Base-by-base conservation (phyloP, 148 eudicot species). In the Polygonum maritimum region DNA sequence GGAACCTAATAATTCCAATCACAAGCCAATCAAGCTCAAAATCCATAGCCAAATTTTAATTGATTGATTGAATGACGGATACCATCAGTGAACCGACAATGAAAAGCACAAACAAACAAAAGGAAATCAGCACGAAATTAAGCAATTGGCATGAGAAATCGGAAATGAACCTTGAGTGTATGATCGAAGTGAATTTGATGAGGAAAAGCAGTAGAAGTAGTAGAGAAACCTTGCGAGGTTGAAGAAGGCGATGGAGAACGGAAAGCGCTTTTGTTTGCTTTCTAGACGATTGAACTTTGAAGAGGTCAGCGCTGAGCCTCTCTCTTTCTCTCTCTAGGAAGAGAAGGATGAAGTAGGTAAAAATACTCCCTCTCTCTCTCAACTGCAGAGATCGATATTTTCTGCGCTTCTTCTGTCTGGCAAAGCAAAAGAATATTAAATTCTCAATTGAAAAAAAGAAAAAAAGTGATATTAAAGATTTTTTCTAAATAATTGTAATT, bases 301-400 rank as follows among this genome's bases (percentile, higher is more conserved):
- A 73, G 75, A 73, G 35, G 75, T 73, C 75, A 73, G 75, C 75
- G 36, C 75, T 12, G 58, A 48, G 58, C 58, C 58, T 48, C 75
- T 73, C 45, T n/a, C 39, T 35, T 40, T 73, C 54, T 51, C 75
- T 47, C 38, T 48, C 16, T 71, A 26, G 19, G 71, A n/a, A n/a
- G n/a, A 67, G 45, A 44, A 63, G 39, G 70, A 63, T 31, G 21
- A 67, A 67, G 71, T 67, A 67, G 71, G 71, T 36, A 38, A 67
- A 57, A 7, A 6, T 22, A 36, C 40, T 4, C n/a, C n/a, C 21
- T 67, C 44, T 60, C 69, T 58, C 65, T 67, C 71, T 16, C 35
- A 35, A 35, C 71, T 67, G 69, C 69, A 63, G 39, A 13, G 69
- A 33, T 63, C 69, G 69, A 63, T 63, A 31, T 31, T 80, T 81